Evolutionary conservation across 257 asterid species (phyloP).

Genomic region (Paraleonurus japonicus): DNA sequence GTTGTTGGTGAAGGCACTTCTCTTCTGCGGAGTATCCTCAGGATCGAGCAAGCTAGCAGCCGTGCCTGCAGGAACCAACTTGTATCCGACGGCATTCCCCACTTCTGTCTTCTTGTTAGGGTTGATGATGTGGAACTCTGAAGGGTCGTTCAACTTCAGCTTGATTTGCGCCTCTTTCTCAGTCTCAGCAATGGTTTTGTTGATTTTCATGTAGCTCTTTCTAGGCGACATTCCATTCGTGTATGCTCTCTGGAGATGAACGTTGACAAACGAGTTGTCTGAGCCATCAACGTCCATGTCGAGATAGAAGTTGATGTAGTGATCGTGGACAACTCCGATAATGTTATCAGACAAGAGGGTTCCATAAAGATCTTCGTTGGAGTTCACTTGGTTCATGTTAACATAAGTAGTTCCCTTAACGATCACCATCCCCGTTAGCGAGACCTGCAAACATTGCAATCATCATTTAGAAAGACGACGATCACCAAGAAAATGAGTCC

Average conservation of each 20-base stretch:
- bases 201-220: constrained; percentile 77
- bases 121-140: constrained; percentile 83
- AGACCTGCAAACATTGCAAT: constrained; percentile 46
- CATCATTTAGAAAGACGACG: no score
- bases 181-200: constrained; percentile 64
- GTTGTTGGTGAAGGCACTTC: constrained; percentile 78
- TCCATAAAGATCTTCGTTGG: constrained; percentile 64
- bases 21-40: constrained; percentile 75
- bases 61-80: constrained; percentile 80
- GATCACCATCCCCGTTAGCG: constrained; percentile 82
- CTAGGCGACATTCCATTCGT: constrained; percentile 70
- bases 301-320: constrained; percentile 74
- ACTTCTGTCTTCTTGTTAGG: constrained; percentile 61
- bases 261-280: constrained; percentile 82
- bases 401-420: constrained; percentile 81
- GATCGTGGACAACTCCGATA: constrained; percentile 90
- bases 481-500: no score
- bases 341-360: constrained; percentile 79
- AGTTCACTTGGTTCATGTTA: constrained; percentile 70
- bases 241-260: constrained; percentile 62
- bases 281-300: constrained; percentile 89
- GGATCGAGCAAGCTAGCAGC: constrained; percentile 93
- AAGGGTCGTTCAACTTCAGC: constrained; percentile 68
- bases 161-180: constrained; percentile 88
- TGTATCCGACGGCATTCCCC: constrained; percentile 87